Evolutionary conservation across 108 stramenopile genomes (phyloP), one percentile per base, ranked within the genome.

Genomic region (Nitzschia sp.): DNA sequence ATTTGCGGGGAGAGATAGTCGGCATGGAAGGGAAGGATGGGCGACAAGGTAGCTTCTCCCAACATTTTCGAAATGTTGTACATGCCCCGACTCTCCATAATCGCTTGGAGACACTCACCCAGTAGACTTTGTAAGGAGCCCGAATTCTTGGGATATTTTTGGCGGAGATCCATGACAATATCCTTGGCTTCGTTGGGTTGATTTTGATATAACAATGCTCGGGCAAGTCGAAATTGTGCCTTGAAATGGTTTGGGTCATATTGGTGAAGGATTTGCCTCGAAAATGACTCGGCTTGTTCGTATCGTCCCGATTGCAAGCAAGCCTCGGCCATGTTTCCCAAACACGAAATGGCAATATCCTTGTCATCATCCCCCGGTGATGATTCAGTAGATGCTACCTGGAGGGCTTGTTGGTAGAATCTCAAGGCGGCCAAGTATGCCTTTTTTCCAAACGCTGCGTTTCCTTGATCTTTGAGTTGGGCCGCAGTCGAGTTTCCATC

Each of bases 261-360:
- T 15, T 16, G 11, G 5, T 3, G 50, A 26, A 41, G 13, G 13
- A 41, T 41, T 6, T 13, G 38, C 13, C 38, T 6, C 9, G 38
- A 6, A 52, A 60, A 27, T 1, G 25, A 1, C 23, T 38, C 66
- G 9, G 66, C 65, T 22, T 2, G 13, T 30, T 74, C 66, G 54
- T 45, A 74, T 2, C 45, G 41, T 28, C 33, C 57, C 28, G 23
- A n/a, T 6, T 48, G 46, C 16, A 74, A 33, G 35, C n/a, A 67
- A 11, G 52, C 66, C 26, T 58, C 66, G 8, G 73, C 65, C 13
- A 45, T 53, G 59, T 74, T 74, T n/a, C 64, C 25, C 16, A 74
- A 44, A 52, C 73, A 74, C 0, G 45, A 15, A 45, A 74, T 58
- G 2, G 2, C 38, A 41, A 41, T 41, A 6, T 41, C 38, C 6